Evolutionary conservation across 139 green algal genomes (phyloP).

Genomic region (Chlorokybus atmophyticus): DNA sequence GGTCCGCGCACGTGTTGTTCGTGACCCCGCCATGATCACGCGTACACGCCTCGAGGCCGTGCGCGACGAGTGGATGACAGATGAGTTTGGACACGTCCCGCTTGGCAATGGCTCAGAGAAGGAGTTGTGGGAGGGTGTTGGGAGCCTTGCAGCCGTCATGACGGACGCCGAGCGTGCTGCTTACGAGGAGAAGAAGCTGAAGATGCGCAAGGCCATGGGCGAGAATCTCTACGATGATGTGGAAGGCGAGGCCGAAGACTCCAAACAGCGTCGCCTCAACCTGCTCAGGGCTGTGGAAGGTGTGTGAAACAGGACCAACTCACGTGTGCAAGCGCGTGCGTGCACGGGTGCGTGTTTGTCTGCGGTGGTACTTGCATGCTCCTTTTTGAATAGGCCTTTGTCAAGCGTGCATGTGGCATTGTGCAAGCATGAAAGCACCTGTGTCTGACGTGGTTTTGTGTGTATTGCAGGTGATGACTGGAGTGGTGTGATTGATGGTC

Average conservation of each 20-base stretch:
- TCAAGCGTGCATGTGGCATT: no score
- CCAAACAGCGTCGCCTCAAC: slow-evolving; percentile 31
- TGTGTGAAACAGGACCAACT: no score
- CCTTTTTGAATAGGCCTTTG: no score
- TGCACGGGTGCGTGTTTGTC: no score
- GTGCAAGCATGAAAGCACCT: no score
- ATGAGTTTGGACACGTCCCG: slow-evolving; percentile 19
- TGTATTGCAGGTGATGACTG: slow-evolving; percentile 63
- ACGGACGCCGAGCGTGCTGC: slow-evolving; percentile 37
- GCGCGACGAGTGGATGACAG: slow-evolving; percentile 43
- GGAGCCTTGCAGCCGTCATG: slow-evolving; percentile 11
- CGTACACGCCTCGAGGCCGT: slow-evolving; percentile 48
- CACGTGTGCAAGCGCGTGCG: no score
- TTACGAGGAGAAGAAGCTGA: slow-evolving; percentile 66
- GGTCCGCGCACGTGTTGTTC: slow-evolving; percentile 40
- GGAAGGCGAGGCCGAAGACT: slow-evolving; percentile 31
- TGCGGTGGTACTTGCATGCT: no score
- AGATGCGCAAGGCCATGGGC: slow-evolving; percentile 32
- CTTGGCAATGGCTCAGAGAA: slow-evolving; percentile 42
- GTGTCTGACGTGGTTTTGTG: no score
- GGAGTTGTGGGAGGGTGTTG: slow-evolving; percentile 42
- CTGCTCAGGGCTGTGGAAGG: slow-evolving; percentile 39
- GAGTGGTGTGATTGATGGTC: slow-evolving; percentile 55
- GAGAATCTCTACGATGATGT: slow-evolving; percentile 57
- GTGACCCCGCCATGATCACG: slow-evolving; percentile 62